Percentiles rank a stretch among this genome's conserved stretches.
Evolutionary conservation across 2,329 filamentous ascomycete species (phyloP).

Genomic region (Metarhizium guizhouense): DNA sequence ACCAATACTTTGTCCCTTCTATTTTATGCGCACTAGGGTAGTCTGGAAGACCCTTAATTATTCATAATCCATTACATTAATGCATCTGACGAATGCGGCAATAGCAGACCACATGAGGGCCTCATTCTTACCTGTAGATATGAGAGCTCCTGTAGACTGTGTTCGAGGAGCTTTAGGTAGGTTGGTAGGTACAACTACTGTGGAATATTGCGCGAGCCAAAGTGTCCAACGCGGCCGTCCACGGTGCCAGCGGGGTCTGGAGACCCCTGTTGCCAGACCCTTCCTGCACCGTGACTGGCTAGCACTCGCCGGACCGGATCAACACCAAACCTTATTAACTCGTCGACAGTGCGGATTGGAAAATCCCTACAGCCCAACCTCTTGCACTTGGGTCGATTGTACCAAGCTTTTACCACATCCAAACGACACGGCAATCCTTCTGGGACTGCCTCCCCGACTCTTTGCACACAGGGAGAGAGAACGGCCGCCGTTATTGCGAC

Average conservation of each 20-base stretch:
- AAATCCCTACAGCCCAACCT: conserved; percentile 30
- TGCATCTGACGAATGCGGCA: no score
- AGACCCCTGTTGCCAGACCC: conserved; percentile 1
- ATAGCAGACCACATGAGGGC: no score
- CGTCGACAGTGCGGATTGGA: conserved; percentile 33
- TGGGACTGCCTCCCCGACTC: not conserved
- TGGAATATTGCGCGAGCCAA: no score
- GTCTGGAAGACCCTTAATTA: no score
- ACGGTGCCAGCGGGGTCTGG: conserved; percentile 2
- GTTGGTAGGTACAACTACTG: no score
- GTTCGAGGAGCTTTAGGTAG: no score
- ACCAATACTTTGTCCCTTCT: no score
- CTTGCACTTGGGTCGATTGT: conserved; percentile 13
- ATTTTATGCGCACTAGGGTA: no score
- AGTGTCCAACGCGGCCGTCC: no score
- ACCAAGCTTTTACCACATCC: conserved; percentile 4
- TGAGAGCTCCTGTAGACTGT: no score
- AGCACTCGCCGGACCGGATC: conserved; percentile 24
- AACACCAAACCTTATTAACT: conserved; percentile 29
- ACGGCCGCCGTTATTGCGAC: not conserved
- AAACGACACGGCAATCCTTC: not conserved
- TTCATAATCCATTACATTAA: no score
- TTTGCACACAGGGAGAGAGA: not conserved
- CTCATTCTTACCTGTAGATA: no score
- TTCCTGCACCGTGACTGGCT: conserved; percentile 18